Evolutionary conservation across 768 basidiomycete species (phyloP), one percentile per base, ranked within the genome.

Genomic region (Tremella yokohamensis): DNA sequence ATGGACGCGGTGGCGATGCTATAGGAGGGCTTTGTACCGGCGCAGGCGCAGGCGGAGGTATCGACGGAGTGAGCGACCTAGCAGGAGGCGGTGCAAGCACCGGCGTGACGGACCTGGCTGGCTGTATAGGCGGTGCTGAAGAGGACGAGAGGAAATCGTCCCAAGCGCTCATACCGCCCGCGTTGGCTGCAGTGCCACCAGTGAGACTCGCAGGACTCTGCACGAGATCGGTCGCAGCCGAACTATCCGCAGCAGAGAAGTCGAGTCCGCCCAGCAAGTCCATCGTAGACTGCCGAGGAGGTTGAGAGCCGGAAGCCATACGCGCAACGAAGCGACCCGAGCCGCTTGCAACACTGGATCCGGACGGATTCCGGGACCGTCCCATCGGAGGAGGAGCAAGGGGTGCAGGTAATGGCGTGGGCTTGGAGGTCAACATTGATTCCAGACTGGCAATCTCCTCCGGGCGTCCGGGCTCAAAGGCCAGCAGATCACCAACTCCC

Each of bases 401-500:
- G 2, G 69, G 68, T 40, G 54, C 51, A 20, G 73, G 73, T 42
- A 72, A 42, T 8, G 66, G 53, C 2, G 63, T 50, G 8, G 64
- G 56, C 34, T 57, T 66, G 1, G 64, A 52, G 9, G 58, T 61
- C 16, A 76, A 54, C 60, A 76, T 63, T 18, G 60, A 59, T 40
- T 76, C 73, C 19, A 76, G 53, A 52, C 63, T 59, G 0, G 70
- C 62, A 15, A 73, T 68, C 40, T 64, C 57, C 40, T 69, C 64
- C 3, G 52, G 55, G 16, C 60, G 34, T 1, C 62, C 66, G 0
- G 56, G 40, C 19, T 69, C 65, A 11, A 70, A 6, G 1, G 57
- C 57, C 39, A 73, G 61, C 83, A 86, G 55, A 79, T 80, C 71
- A 85, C 87, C 34, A 83, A 83, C 57, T 15, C 65, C 70, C 18